Percentiles rank a stretch among this genome's conserved stretches.
Evolutionary conservation across 2,329 filamentous ascomycete genomes (phyloP).

Genomic region (Xylariaceae sp.): DNA sequence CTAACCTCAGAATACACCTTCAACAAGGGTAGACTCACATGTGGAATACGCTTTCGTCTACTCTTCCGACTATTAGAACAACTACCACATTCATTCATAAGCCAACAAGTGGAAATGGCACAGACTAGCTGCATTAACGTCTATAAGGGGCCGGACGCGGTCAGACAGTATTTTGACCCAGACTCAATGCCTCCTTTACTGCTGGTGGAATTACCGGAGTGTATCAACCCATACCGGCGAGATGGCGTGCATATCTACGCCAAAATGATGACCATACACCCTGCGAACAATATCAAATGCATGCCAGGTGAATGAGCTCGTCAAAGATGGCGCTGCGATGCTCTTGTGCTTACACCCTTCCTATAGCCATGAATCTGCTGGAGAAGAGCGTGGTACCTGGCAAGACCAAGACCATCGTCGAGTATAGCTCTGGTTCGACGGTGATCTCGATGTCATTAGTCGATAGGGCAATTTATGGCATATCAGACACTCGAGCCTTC

Average conservation of each 20-base stretch:
- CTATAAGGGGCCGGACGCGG: constrained; percentile 61
- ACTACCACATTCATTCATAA: not conserved
- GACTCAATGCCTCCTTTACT: constrained; percentile 63
- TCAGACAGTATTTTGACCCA: constrained; percentile 65
- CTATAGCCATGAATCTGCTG: constrained; percentile 57
- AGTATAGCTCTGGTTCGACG: constrained; percentile 67
- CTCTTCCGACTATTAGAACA: not conserved
- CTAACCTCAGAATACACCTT: too few species aligned
- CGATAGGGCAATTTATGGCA: constrained; percentile 55
- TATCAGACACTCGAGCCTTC: constrained; percentile 59
- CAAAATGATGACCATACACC: constrained; percentile 70
- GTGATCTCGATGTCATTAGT: constrained; percentile 65
- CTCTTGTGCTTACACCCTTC: constrained; percentile 8
- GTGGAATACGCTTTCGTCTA: not conserved
- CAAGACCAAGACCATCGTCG: constrained; percentile 58
- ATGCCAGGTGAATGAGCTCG: constrained; percentile 55
- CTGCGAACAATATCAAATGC: constrained; percentile 69
- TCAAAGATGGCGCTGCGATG: too few species aligned
- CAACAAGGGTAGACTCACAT: not conserved
- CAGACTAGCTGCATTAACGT: constrained; percentile 53
- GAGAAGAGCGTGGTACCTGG: constrained; percentile 48
- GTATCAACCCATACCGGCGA: constrained; percentile 60
- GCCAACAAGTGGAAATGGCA: constrained; percentile 34
- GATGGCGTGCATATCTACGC: constrained; percentile 68
- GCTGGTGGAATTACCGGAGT: constrained; percentile 64